Evolutionary conservation across 208 protist genomes (phyloP), one percentile per base, ranked within the genome.

Genomic region (Wallacemonas sp.): DNA sequence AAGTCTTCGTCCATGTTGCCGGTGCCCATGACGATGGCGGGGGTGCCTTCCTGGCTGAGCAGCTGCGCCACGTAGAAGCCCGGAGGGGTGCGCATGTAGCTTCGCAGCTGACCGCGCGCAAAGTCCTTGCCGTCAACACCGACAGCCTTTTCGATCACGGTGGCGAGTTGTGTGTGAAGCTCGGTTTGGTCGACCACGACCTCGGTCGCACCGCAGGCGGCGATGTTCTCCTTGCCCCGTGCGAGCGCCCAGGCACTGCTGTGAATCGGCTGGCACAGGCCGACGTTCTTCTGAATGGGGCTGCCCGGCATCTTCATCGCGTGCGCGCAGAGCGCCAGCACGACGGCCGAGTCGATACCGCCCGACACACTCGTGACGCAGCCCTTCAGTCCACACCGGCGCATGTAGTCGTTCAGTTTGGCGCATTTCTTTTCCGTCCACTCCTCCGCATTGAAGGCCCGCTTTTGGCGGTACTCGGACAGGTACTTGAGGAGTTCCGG

Each of bases 1-100:
- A 94, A 94, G 68, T 99, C 97, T 67, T 98, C 97, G 65, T 98
- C 97, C 81, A 88, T 96, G 81, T 99, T 99, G 11, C 97, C 97
- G 17, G 97, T 99, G 16, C 97, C 97, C 81, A 99, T 95, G 17
- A 99, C 97, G 64, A 98, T 90, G 14, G 85, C 76, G n/a, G 96
- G 92, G 0, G 57, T 85, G 17, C 96, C 96, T 30, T 83, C 68
- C 49, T 95, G 85, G 27, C 68, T 82, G 27, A 95, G 70, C 30
- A 98, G 76, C 77, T 99, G 97, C 14, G 95, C 91, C 21, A 95
- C 83, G 76, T 98, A 99, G 74, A 94, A 99, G n/a, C 54, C 84
- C 0, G 83, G 62, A 9, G 97, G 97, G 0, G 97, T 98, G 44
- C 97, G 85, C 95, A 98, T 98, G 80, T 98, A 99, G 44, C 89